Evolutionary conservation across 2,329 filamentous ascomycete species (phyloP).

Genomic region (Aspergillus neotritici): DNA sequence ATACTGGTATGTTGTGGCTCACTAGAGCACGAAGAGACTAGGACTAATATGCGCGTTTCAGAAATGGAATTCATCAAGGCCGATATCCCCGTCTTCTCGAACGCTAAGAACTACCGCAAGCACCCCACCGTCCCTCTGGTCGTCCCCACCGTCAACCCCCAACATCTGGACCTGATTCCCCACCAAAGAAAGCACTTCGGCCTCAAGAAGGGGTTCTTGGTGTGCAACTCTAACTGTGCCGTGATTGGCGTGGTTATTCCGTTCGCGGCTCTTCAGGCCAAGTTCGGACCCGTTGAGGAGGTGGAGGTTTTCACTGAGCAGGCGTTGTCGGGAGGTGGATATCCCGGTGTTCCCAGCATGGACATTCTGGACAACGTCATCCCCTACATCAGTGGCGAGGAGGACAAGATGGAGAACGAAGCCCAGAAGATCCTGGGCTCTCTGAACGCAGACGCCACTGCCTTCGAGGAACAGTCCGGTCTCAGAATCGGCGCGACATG

Average conservation of each 20-base stretch:
- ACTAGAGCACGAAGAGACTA: not conserved
- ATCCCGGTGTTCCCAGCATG: slow-evolving; percentile 68
- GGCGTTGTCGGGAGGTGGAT: slow-evolving; percentile 83
- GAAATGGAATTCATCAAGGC: slow-evolving; percentile 88
- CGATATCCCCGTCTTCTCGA: slow-evolving; percentile 89
- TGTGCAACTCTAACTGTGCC: slow-evolving; percentile 98
- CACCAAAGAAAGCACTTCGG: slow-evolving; percentile 71
- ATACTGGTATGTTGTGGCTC: slow-evolving; percentile 61
- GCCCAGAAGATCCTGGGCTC: slow-evolving; percentile 87
- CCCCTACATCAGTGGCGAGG: slow-evolving; percentile 86
- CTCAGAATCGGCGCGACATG: slow-evolving; percentile 81
- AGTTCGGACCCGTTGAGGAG: slow-evolving; percentile 69
- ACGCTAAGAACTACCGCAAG: slow-evolving; percentile 94
- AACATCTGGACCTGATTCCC: slow-evolving; percentile 81
- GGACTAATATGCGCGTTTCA: slow-evolving; percentile 33
- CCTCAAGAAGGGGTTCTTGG: slow-evolving; percentile 79
- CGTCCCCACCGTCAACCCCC: slow-evolving; percentile 88
- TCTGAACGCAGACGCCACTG: slow-evolving; percentile 65
- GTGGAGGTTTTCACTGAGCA: slow-evolving; percentile 93
- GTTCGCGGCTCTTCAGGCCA: slow-evolving; percentile 79
- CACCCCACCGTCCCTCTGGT: slow-evolving; percentile 87
- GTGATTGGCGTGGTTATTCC: slow-evolving; percentile 95
- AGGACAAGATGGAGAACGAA: slow-evolving; percentile 93
- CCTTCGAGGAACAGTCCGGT: slow-evolving; percentile 67
- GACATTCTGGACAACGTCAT: slow-evolving; percentile 96